phyloP scores from a whole-genome alignment of 345 rosid species.

The Eutrema japonicum region DNA sequence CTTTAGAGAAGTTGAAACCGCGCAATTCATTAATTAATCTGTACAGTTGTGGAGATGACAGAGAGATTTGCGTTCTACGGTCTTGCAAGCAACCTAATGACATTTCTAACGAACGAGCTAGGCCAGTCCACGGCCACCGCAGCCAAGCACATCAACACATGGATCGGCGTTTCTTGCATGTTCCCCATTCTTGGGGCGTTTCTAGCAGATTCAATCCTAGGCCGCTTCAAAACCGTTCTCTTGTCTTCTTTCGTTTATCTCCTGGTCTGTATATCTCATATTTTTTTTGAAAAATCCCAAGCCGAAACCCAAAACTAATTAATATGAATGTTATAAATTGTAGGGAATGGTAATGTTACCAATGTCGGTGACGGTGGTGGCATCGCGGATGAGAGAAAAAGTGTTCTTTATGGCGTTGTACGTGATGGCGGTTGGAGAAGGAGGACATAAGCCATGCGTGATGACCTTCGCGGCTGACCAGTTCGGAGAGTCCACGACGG shows the following conservation, averaged over 20 bases:
- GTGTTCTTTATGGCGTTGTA: constrained; percentile 74
- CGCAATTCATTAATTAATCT: background rate
- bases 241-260: constrained; percentile 62
- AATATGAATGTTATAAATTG: background rate
- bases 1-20: background rate
- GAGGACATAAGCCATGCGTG: constrained; percentile 94
- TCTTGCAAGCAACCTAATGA: constrained; percentile 72
- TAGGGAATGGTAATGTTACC: constrained; percentile 79
- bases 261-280: constrained; percentile 39
- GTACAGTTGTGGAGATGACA: constrained; percentile 77
- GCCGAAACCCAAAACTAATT: background rate
- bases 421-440: constrained; percentile 78
- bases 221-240: constrained; percentile 87
- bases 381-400: constrained; percentile 44
- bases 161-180: constrained; percentile 79
- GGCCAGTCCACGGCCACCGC: constrained; percentile 61
- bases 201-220: constrained; percentile 80
- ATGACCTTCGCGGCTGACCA: constrained; percentile 98
- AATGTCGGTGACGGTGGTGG: constrained; percentile 63
- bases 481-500: constrained; percentile 61
- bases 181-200: constrained; percentile 80
- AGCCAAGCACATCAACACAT: constrained; percentile 69
- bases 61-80: constrained; percentile 88
- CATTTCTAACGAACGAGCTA: constrained; percentile 68
- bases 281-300: background rate